phyloP scores from a whole-genome alignment of 2,329 filamentous ascomycete species.

The Sporothrix pseudoabietina region DNA sequence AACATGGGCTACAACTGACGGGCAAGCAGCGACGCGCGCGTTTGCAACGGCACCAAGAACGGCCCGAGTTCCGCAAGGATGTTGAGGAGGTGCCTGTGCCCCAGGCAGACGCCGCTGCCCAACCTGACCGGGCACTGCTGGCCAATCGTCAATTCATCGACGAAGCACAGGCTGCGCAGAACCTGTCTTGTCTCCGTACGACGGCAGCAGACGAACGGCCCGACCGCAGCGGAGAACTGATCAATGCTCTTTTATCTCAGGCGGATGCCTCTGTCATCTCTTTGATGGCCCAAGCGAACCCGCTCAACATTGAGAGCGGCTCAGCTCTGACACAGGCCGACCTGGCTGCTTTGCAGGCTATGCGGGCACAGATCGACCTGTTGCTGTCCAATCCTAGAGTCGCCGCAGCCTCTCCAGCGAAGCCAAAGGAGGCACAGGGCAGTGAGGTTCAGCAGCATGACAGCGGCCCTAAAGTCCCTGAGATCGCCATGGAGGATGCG shows the following conservation, averaged over 20 bases:
- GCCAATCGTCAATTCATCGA: conserved; percentile 51
- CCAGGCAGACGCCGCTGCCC: neutral
- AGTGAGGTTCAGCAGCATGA: neutral
- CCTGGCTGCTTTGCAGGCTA: conserved; percentile 50
- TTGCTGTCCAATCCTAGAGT: conserved; percentile 25
- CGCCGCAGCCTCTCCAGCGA: neutral
- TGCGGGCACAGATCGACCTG: conserved; percentile 47
- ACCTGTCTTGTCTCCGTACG: conserved; percentile 45
- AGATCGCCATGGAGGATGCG: conserved; percentile 30
- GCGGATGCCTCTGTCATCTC: conserved; percentile 51
- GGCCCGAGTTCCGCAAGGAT: neutral
- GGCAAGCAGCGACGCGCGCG: conserved; percentile 29
- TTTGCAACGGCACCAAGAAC: conserved; percentile 26
- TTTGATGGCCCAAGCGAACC: conserved; percentile 53
- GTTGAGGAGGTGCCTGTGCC: neutral
- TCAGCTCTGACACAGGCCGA: conserved; percentile 49
- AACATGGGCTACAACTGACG: neutral
- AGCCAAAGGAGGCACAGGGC: neutral
- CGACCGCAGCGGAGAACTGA: conserved; percentile 50
- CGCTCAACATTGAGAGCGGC: conserved; percentile 45
- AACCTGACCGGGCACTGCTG: conserved; percentile 32
- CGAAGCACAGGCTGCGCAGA: conserved; percentile 68
- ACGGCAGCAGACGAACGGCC: neutral
- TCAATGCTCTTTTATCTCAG: conserved; percentile 59
- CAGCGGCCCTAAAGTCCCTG: neutral